Base-by-base conservation (phyloP, 495 filamentous ascomycete genomes). In the Hypoxylon crocopeplum region DNA sequence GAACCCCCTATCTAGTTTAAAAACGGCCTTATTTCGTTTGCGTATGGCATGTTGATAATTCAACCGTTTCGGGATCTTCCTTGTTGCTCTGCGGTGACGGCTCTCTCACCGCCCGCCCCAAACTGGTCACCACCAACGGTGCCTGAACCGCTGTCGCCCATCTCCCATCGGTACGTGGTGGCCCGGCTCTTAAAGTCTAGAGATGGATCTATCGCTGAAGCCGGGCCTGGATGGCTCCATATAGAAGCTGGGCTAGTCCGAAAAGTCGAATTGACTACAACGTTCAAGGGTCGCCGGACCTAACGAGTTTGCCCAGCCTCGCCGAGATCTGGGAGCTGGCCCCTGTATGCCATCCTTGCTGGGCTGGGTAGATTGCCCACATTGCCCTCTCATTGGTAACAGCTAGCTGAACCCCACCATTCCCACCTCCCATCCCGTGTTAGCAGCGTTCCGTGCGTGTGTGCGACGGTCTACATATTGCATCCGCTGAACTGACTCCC, bases 181-280 rank as follows among this genome's bases (percentile, higher is more conserved):
- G 38, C 17, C 54, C 4, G 42, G 48, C 45, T 47, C 47, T 40
- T 25, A 34, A 42, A 29, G 24, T 27, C 48, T 54, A 59, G 44
- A 24, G 41, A 55, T 33, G 61, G 46, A 50, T 59, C 54, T 59
- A 64, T 59, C 41, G 45, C 33, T 50, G 24, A 50, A 30, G 61
- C 45, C 61, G 39, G 49, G 54, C 39, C 61, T 59, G 48, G 48
- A 59, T 45, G 40, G 42, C 56, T 55, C 61, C 61, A 54, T 45
- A 32, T 19, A 29, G 34, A 32, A 41, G 34, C 51, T 53, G 33
- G 27, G 39, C 48, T 50, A 62, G 50, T 40, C 41, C 11, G 22
- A 44, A 32, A 20, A 53, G 32, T n/a, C 54, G 48, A 58, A 64
- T 64, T 38, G 22, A 39, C 48, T n/a, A 22, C 33, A 55, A 45